Evolutionary conservation across 2,329 filamentous ascomycete species (phyloP).

Genomic region (Neonectria faginata): DNA sequence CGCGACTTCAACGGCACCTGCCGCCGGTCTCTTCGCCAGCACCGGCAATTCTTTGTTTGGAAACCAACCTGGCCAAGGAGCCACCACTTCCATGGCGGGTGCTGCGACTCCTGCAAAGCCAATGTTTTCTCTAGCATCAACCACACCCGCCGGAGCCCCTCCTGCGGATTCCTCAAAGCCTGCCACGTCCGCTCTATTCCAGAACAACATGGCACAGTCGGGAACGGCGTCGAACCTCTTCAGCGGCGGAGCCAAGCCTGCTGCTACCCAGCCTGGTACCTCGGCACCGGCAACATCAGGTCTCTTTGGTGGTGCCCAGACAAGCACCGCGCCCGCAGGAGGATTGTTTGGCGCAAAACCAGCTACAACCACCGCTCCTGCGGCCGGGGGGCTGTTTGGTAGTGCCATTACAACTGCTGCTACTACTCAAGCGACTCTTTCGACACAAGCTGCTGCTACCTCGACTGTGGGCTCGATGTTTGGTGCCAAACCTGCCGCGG

Average conservation of each 20-base stretch:
- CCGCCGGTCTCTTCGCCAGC: constrained; percentile 48
- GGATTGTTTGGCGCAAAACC: constrained; percentile 51
- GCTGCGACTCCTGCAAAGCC: constrained; percentile 59
- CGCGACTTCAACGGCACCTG: constrained; percentile 43
- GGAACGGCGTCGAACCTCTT: constrained; percentile 46
- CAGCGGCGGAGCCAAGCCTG: constrained; percentile 45
- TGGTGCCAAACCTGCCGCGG: constrained; percentile 54
- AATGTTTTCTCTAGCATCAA: constrained; percentile 61
- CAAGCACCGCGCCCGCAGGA: constrained; percentile 47
- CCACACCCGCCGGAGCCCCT: constrained; percentile 68
- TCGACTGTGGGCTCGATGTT: constrained; percentile 52
- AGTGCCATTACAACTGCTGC: constrained; percentile 42
- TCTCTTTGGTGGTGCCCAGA: constrained; percentile 51
- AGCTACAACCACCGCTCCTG: constrained; percentile 41
- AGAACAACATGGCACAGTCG: constrained; percentile 37
- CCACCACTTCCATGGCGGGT: constrained; percentile 45
- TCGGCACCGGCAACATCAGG: constrained; percentile 39
- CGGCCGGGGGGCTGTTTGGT: constrained; percentile 41
- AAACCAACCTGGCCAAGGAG: constrained; percentile 32
- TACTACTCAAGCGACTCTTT: constrained; percentile 31
- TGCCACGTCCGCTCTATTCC: constrained; percentile 40
- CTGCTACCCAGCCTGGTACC: constrained; percentile 35
- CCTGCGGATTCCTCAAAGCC: constrained; percentile 53
- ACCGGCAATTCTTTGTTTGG: constrained; percentile 41
- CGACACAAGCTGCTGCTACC: constrained; percentile 35